Base-by-base conservation (phyloP, 208 protist genomes). In the Trypanosoma scelopori region DNA sequence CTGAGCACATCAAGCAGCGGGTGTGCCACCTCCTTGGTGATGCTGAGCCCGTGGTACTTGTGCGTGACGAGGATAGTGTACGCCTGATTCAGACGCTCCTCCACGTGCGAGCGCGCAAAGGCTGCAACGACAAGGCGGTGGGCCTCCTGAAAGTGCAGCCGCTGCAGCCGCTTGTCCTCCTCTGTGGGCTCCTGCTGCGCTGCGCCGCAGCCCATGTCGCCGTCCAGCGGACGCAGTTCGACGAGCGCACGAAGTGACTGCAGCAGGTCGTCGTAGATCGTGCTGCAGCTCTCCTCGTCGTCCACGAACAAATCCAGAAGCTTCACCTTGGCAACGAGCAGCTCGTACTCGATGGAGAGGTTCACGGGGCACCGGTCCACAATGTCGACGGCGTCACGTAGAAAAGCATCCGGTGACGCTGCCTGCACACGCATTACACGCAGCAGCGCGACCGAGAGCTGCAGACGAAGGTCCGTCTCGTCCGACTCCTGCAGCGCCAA, bases 21-120 rank as follows among this genome's bases (percentile, higher is more conserved):
- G 48, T 66, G 46, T 28, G 89, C 79, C 30, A 92, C 53, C 22
- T 90, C 84, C 51, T 76, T 75, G 1, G 80, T 91, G 25, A 95
- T 81, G 37, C 81, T 68, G 13, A 95, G 58, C 1, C 87, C 87
- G 53, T 95, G 84, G 60, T 95, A 95, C 74, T 95, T 95, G 81
- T 95, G 90, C 9, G 86, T 71, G 5, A 92, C 79, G 32, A 95
- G 61, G 37, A 95, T 82, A 47, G 69, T 79, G 67, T 95, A 95
- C n/a, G 81, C 87, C 58, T 93, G 78, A 53, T 89, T 85, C 11
- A 84, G 64, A 47, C 81, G 81, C 41, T 76, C 70, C n/a, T 89
- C 73, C 32, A 81, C 25, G 48, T 82, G 82, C 15, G 89, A 86
- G 1, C 57, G 67, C 3, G 57, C 56, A 37, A 72, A 72, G n/a